Evolutionary conservation across 176 grass and related monocot genomes (phyloP).

Genomic region (Cenchrus purpureus): DNA sequence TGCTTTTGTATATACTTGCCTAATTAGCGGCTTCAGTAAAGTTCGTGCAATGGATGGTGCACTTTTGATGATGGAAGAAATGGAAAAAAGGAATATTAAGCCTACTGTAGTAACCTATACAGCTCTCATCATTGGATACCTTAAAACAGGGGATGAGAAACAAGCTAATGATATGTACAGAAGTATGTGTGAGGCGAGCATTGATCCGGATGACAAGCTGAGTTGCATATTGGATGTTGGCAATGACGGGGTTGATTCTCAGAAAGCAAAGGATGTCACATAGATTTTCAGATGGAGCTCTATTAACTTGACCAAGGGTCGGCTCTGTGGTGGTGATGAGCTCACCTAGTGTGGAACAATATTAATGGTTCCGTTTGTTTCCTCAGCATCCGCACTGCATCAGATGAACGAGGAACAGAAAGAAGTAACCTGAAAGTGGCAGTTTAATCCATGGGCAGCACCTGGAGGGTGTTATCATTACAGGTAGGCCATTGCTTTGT

Average conservation of each 20-base stretch:
- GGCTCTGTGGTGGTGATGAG: not conserved
- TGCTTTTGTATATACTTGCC: slow-evolving; percentile 70
- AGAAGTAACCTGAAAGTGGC: slow-evolving; percentile 6
- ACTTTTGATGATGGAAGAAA: slow-evolving; percentile 61
- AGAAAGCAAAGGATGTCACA: not conserved
- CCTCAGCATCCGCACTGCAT: not conserved
- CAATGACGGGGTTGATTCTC: slow-evolving; percentile 27
- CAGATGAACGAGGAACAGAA: not conserved
- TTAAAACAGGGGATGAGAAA: slow-evolving; percentile 45
- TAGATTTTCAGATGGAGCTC: slow-evolving; percentile 21
- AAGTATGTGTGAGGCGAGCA: slow-evolving; percentile 50
- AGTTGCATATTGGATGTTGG: slow-evolving; percentile 39
- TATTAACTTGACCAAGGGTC: slow-evolving; percentile 9
- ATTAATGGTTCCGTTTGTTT: not conserved
- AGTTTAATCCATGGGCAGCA: not conserved
- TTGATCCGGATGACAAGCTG: slow-evolving; percentile 56
- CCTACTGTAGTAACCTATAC: slow-evolving; percentile 73
- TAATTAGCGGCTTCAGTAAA: slow-evolving; percentile 72
- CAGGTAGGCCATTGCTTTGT: not conserved
- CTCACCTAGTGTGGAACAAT: not conserved
- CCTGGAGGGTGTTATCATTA: not conserved
- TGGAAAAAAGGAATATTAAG: slow-evolving; percentile 53
- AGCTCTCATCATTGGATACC: slow-evolving; percentile 57
- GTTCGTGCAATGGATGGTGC: slow-evolving; percentile 62
- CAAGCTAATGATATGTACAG: slow-evolving; percentile 40